Evolutionary conservation across 1,284 basidiomycete genomes (phyloP), one percentile per base, ranked within the genome.

Genomic region (Ceratobasidium papillatum): DNA sequence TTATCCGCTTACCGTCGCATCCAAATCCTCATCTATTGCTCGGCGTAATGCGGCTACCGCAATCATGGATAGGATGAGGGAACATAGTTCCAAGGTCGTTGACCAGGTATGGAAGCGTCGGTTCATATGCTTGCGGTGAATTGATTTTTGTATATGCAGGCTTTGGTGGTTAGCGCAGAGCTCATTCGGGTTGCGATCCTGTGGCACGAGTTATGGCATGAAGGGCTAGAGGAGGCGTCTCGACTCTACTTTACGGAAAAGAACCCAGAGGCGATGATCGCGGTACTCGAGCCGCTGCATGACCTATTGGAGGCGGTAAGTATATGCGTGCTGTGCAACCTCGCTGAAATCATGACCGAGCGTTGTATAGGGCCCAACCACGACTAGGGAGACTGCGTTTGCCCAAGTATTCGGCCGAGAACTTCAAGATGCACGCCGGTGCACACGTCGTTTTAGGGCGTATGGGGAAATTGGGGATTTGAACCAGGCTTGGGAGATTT

Each of bases 131-230:
- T 49, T 68, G 17, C n/a, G 36, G 63, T 75, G 54, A 73, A 45
- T 25, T 62, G 47, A 49, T 27, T 8, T 47, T 4, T 8, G 64
- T 76, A n/a, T 30, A n/a, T 75, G n/a, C 76, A 94, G 90, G 98
- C 98, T 14, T 84, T 93, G 72, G 82, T 98, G 22, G 95, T 99
- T 80, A 94, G 94, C 81, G 91, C 94, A 61, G 98, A 99, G 82
- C 88, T 99, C 38, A 99, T 99, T 78, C 91, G 98, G 17, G 95
- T 99, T 2, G 98, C 98, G 1, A 99, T 99, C 77, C 85, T 99
- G 22, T 99, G 98, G 98, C 96, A 99, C 80, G 98, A 99, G 82
- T 87, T 98, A 80, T 99, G 98, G 98, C 96, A 99, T 80, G 98
- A 99, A 84, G 96, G 95, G 14, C 86, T 99, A 27, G 98, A 99